Conservation (phyloP, 805 yeast species). For the Priceomyces medius region DNA sequence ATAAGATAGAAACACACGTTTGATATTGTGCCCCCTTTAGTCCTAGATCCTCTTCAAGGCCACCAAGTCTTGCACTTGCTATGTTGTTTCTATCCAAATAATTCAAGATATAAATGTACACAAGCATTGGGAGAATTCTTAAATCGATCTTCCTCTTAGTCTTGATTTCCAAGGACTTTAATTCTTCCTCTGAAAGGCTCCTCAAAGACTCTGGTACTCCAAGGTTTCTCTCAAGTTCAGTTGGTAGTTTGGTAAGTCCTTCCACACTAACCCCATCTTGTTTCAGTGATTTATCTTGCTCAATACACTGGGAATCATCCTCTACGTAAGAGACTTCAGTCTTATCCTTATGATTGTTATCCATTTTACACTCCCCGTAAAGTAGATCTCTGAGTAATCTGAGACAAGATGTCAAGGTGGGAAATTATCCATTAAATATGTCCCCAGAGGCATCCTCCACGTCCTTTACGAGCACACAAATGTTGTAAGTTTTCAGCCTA, state of each 20-base stretch:
- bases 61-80: constrained; percentile 55
- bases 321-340: background rate
- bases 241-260: background rate
- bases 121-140: constrained; percentile 50
- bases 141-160: constrained; percentile 49
- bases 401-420: too few relatives aligned
- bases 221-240: constrained; percentile 7
- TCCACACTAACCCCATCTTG: background rate
- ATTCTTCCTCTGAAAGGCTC: constrained; percentile 39
- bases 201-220: constrained; percentile 32
- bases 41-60: constrained; percentile 43
- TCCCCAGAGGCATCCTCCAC: background rate
- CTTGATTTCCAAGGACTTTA: constrained; percentile 40
- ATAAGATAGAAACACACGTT: constrained; percentile 51
- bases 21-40: constrained; percentile 46
- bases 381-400: too few relatives aligned
- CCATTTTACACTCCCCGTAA: background rate
- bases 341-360: constrained; percentile 1
- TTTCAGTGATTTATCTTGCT: background rate
- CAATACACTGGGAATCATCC: background rate
- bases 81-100: constrained; percentile 53
- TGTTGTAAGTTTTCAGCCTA: too few relatives aligned
- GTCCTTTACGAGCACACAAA: too few relatives aligned
- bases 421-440: background rate
- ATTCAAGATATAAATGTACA: constrained; percentile 51